Conservation (phyloP, 352 stramenopile species). For the Halophytophthora batemanensis region DNA sequence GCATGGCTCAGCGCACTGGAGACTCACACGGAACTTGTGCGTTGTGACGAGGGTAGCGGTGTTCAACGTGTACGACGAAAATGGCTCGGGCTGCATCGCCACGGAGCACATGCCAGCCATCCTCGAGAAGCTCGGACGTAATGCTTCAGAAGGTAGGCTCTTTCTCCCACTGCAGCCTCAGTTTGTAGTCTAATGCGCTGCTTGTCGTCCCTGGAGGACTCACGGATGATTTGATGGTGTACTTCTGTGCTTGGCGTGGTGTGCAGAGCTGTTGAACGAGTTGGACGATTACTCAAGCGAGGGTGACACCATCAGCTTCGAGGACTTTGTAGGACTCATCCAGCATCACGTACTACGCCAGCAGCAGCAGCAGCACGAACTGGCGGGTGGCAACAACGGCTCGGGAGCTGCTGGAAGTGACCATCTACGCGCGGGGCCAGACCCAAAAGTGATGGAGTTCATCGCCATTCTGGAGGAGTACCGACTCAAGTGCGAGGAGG, state of each 20-base stretch:
- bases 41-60: constrained; percentile 39
- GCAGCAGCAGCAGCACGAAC: constrained; percentile 38
- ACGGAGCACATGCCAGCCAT: constrained; percentile 71
- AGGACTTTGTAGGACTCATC: constrained; percentile 65
- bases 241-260: not conserved
- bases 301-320: constrained; percentile 52
- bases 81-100: constrained; percentile 51
- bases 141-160: constrained; percentile 57
- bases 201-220: not conserved
- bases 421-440: constrained; percentile 54
- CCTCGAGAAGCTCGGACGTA: constrained; percentile 66
- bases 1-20: not conserved
- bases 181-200: no score
- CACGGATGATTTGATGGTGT: not conserved
- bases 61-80: constrained; percentile 77
- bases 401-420: constrained; percentile 18
- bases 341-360: constrained; percentile 30
- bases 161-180: no score
- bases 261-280: constrained; percentile 62
- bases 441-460: constrained; percentile 93
- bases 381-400: constrained; percentile 18
- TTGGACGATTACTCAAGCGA: constrained; percentile 58
- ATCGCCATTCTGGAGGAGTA: constrained; percentile 93
- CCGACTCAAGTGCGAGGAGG: constrained; percentile 91
- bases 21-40: not conserved